Base-by-base conservation (phyloP, 2,329 filamentous ascomycete species). In the Aspergillus fructus region DNA sequence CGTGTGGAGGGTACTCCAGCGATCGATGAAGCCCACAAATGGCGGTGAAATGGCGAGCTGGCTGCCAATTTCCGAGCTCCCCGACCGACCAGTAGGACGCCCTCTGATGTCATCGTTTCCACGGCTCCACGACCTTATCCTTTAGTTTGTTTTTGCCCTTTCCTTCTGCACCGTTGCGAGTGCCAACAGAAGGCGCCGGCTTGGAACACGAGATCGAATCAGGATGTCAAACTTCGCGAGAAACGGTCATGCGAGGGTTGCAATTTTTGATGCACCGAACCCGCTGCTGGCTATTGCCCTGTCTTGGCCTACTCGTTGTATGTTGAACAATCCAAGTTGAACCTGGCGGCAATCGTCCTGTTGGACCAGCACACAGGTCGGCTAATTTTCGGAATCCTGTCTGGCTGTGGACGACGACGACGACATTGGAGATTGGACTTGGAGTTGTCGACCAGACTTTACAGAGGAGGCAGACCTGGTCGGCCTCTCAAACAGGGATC, bases 51-150 rank as follows among this genome's bases (percentile, higher is more conserved):
- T 41, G n/a, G 24, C 13, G 27, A 30, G 27, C 27, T 30, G 27
- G 27, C 27, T 30, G 27, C 17, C 4, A 41, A 23, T 11, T 21
- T 19, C 24, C 27, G 40, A 30, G 41, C 15, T 46, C 48, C 54
- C 48, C 54, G 48, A 52, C 51, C 42, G 48, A 42, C 24, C 11
- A 24, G 19, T 8, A 19, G 12, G 4, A 4, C 27, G 21, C 24
- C 19, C 19, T 30, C 45, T 54, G 55, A 50, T 56, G 53, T 46
- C 41, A 56, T 56, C 17, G 46, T 15, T 21, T 27, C 4, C 8
- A 21, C 15, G 21, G 11, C 42, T 23, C 34, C 34, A 37, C 5
- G 11, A 27, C 27, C 27, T 9, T 30, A 11, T 11, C 27, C 27
- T 30, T 30, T 30, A 30, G 27, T 30, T 30, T 30, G 27, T 30